These are phyloP conservation scores for Diaporthe sp. DNA, from an alignment of 2,329 filamentous ascomycete species.

Conservation along the genomic window DNA sequence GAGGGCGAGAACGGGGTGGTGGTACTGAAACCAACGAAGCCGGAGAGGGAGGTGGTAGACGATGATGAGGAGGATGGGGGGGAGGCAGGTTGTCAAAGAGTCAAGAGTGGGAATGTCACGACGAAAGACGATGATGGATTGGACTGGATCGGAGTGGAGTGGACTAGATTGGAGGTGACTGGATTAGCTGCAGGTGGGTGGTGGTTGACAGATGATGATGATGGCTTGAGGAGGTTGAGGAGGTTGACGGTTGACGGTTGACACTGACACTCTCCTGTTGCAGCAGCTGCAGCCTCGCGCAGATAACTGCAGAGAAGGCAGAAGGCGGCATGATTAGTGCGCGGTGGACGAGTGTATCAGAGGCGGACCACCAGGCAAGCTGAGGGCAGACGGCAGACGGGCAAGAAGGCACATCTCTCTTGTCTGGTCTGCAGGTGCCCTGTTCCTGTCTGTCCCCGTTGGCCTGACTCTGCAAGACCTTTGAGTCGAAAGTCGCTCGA, in stretches of 20 bases:
- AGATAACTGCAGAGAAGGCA: constrained; percentile 6
- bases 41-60: not conserved
- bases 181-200: not conserved
- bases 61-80: too few relatives aligned
- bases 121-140: not conserved
- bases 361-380: not conserved
- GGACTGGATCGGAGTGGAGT: not conserved
- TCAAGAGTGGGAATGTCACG: not conserved
- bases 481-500: constrained; percentile 33
- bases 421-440: constrained; percentile 29
- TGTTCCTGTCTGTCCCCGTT: constrained; percentile 8
- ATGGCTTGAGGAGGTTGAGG: not conserved
- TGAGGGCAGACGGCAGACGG: not conserved
- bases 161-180: not conserved
- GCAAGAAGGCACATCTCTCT: not conserved
- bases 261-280: not conserved
- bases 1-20: not conserved
- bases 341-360: not conserved
- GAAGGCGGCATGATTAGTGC: constrained; percentile 20
- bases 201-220: not conserved
- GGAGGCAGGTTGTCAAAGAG: not conserved
- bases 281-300: constrained; percentile 17
- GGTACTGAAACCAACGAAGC: not conserved
- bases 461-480: constrained; percentile 25
- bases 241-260: not conserved